Evolutionary conservation across 345 rosid genomes (phyloP).

Genomic region (Citrus unshiu): DNA sequence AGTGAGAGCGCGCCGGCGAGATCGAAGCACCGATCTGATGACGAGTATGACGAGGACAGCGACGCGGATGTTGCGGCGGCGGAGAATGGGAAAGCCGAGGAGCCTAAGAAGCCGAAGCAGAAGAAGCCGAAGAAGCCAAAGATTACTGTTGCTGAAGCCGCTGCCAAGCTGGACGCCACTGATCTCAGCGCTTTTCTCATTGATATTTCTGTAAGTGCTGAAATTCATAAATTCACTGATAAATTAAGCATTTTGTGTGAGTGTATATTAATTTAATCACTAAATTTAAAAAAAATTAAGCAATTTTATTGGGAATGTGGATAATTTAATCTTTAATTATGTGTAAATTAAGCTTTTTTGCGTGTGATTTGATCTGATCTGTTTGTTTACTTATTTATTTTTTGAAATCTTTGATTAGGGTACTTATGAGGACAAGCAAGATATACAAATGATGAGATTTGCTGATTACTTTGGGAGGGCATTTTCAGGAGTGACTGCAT

Average conservation of each 20-base stretch:
- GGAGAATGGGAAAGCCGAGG: constrained; percentile 29
- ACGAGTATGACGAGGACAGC: constrained; percentile 34
- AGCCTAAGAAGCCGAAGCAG: constrained; percentile 37
- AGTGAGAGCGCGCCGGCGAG: constrained; percentile 11
- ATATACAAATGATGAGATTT: constrained; percentile 63
- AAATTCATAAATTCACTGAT: neutral
- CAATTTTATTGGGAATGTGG: neutral
- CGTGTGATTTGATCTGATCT: neutral
- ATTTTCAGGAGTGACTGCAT: constrained; percentile 44
- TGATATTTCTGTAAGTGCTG: constrained; percentile 36
- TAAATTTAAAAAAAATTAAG: neutral
- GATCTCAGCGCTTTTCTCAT: constrained; percentile 54
- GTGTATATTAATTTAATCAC: neutral
- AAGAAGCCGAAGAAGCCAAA: constrained; percentile 75
- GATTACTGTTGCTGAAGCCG: constrained; percentile 61
- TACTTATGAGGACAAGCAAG: constrained; percentile 45
- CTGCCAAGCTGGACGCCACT: constrained; percentile 49
- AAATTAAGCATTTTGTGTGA: neutral
- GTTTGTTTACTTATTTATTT: neutral
- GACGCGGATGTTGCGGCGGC: constrained; percentile 33
- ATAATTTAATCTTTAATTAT: neutral
- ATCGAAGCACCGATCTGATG: constrained; percentile 40
- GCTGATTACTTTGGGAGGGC: constrained; percentile 70
- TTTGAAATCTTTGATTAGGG: constrained; percentile 28
- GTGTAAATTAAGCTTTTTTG: neutral